Evolutionary conservation across 2,329 filamentous ascomycete genomes (phyloP).

Genomic region (Colletotrichum zoysiae): DNA sequence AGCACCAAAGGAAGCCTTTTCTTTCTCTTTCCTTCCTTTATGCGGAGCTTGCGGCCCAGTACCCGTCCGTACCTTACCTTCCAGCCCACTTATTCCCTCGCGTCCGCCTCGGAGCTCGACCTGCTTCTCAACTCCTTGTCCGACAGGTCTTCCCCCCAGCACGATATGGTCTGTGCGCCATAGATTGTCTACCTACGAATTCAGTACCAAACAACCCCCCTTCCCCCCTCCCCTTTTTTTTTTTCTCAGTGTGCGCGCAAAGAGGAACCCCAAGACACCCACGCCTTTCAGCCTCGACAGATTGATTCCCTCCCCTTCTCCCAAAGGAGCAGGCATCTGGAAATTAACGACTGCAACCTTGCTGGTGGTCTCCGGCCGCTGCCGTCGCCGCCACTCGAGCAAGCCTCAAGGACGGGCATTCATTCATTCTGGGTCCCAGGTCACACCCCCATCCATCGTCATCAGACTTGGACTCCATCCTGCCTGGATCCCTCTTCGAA

Average conservation of each 20-base stretch:
- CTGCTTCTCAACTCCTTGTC: slow-evolving; percentile 33
- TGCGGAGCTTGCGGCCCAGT: not conserved
- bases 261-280: slow-evolving; percentile 12
- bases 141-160: slow-evolving; percentile 7
- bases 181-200: too few relatives aligned
- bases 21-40: too few relatives aligned
- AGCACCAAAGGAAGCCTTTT: not conserved
- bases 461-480: slow-evolving; percentile 20
- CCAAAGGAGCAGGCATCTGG: slow-evolving; percentile 40
- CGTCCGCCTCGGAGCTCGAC: slow-evolving; percentile 34
- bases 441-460: slow-evolving; percentile 7
- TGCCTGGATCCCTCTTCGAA: slow-evolving; percentile 13
- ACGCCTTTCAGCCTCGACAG: slow-evolving; percentile 27
- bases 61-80: slow-evolving; percentile 4
- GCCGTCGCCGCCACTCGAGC: slow-evolving; percentile 16
- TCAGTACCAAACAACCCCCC: slow-evolving; percentile 17
- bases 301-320: slow-evolving; percentile 17
- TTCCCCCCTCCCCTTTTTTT: not conserved
- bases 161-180: slow-evolving; percentile 37
- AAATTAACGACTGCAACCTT: slow-evolving; percentile 44
- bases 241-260: not conserved
- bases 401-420: not conserved
- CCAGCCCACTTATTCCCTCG: slow-evolving; percentile 36
- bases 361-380: slow-evolving; percentile 37
- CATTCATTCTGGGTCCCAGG: not conserved